phyloP scores from a whole-genome alignment of 2,329 filamentous ascomycete species.

The Tolypocladium capitatum region DNA sequence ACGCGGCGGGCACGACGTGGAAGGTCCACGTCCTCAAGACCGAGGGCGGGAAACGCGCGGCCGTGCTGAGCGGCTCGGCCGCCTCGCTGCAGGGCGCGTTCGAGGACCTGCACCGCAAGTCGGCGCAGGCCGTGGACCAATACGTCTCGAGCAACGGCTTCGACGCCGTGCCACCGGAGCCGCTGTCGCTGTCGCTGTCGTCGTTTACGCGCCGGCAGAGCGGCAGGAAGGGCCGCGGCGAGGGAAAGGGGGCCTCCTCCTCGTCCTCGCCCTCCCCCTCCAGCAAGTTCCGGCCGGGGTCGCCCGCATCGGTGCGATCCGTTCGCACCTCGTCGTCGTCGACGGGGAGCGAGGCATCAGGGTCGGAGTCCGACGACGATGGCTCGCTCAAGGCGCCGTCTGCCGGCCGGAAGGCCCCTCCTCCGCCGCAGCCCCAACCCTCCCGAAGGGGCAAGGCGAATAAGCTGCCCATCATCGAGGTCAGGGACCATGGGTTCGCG shows the following conservation, averaged over 20 bases:
- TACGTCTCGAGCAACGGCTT: constrained; percentile 21
- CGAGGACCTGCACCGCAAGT: constrained; percentile 22
- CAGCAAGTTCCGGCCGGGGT: neutral
- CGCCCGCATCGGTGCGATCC: neutral
- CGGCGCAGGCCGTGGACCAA: constrained; percentile 22
- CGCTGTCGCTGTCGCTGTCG: neutral
- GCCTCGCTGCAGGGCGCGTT: constrained; percentile 19
- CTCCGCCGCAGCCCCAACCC: neutral
- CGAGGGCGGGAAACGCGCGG: constrained; percentile 12
- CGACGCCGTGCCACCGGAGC: constrained; percentile 7
- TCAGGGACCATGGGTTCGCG: too few species aligned
- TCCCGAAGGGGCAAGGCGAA: neutral
- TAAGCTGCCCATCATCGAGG: too few species aligned
- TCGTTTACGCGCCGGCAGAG: neutral
- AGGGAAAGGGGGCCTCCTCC: neutral
- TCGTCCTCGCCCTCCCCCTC: too few species aligned
- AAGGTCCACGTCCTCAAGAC: constrained; percentile 12
- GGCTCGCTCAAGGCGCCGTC: neutral
- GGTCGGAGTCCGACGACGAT: neutral
- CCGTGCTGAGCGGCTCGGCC: constrained; percentile 16
- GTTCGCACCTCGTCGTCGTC: neutral
- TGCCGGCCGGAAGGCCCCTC: neutral
- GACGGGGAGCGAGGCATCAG: neutral
- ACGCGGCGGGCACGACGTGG: constrained; percentile 10
- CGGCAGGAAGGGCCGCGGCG: neutral